These are phyloP conservation scores for Pleurozium schreberi DNA, from an alignment of 225 moss, liverwort and hornwort species.

Conservation along the genomic window DNA sequence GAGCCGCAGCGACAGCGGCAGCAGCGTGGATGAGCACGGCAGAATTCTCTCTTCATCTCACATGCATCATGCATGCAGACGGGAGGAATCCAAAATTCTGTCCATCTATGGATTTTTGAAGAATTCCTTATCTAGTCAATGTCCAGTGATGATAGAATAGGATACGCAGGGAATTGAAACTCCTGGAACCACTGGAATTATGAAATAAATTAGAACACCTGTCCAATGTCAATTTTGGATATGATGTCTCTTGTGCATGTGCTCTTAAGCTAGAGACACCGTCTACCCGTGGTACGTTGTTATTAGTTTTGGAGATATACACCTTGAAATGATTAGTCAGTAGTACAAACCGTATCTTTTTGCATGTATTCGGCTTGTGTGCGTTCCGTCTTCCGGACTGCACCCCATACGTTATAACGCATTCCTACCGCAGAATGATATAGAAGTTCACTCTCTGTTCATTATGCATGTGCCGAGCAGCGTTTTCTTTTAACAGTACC, in stretches of 20 bases:
- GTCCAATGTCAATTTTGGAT: background rate
- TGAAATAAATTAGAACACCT: background rate
- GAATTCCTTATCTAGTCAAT: background rate
- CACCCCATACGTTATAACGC: background rate
- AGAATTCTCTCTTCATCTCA: background rate
- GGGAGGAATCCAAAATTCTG: background rate
- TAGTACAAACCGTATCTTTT: too few species aligned
- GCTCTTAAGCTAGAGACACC: background rate
- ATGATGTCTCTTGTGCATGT: background rate
- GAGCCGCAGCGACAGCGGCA: background rate
- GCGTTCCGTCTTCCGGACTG: too few species aligned
- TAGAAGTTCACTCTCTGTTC: background rate
- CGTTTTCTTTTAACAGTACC: too few species aligned
- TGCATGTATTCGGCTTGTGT: too few species aligned
- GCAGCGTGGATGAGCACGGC: background rate
- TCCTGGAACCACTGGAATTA: background rate
- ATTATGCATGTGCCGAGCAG: background rate
- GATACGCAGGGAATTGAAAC: background rate
- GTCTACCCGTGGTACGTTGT: background rate
- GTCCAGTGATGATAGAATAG: background rate
- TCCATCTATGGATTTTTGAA: background rate
- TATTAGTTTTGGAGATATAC: too few species aligned
- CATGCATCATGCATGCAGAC: too few species aligned
- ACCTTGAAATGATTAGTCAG: too few species aligned
- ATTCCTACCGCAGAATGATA: background rate